Evolutionary conservation across 2,329 filamentous ascomycete genomes (phyloP).

Genomic region (Aspergillus uvarum): DNA sequence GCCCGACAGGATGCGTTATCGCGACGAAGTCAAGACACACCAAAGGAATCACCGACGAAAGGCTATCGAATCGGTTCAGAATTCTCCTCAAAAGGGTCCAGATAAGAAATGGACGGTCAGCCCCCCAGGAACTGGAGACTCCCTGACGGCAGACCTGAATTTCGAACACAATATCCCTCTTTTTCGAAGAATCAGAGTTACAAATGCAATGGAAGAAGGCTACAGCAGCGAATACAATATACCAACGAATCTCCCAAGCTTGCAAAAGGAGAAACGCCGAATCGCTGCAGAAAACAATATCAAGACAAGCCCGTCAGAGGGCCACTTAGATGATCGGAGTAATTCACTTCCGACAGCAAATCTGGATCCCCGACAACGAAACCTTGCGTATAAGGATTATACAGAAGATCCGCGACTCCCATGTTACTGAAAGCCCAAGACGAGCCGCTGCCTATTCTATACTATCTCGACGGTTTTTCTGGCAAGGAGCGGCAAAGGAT

Average conservation of each 20-base stretch:
- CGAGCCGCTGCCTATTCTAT: too few relatives aligned
- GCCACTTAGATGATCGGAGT: not conserved
- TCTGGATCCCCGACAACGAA: too few relatives aligned
- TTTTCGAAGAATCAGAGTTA: not conserved
- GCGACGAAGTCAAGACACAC: not conserved
- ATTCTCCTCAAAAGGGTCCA: not conserved
- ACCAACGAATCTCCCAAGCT: not conserved
- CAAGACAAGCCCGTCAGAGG: not conserved
- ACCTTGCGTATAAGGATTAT: not conserved
- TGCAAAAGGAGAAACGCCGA: not conserved
- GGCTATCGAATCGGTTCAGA: not conserved
- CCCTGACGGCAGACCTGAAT: not conserved
- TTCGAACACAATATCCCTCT: not conserved
- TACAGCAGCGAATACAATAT: constrained; percentile 1
- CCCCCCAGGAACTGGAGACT: not conserved
- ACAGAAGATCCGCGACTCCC: not conserved
- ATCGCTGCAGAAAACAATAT: not conserved
- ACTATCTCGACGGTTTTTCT: not conserved
- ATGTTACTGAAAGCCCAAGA: not conserved
- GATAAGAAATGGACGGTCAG: not conserved
- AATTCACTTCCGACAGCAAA: not conserved
- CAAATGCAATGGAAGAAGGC: not conserved
- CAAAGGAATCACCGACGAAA: too few relatives aligned
- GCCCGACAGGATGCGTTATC: too few relatives aligned
- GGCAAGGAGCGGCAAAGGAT: too few relatives aligned